Base-by-base conservation (phyloP, 139 green algal species). In the Volvox reticuliferus region DNA sequence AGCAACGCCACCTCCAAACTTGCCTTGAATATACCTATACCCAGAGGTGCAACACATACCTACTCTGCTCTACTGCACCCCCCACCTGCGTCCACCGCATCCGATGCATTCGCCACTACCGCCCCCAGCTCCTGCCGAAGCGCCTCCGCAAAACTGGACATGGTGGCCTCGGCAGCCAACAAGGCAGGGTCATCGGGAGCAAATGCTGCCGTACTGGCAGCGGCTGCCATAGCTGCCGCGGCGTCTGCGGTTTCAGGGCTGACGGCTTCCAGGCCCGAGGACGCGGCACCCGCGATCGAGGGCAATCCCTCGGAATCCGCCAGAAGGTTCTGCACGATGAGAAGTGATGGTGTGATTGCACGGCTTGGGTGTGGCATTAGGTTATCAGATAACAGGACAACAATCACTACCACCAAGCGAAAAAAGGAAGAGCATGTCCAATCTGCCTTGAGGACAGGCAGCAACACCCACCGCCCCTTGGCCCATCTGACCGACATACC, bases 81-180 rank as follows among this genome's bases (percentile, higher is more conserved):
- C 65, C 2, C 65, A 73, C 65, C 65, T 73, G 65, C 65, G 24
- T 73, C 65, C 65, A 73, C 55, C 50, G 28, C 55, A 22, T 73
- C 81, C 62, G 62, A 19, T 18, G 36, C 78, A 20, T 17, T 24
- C 20, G 6, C 37, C 78, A 84, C 37, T 44, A 67, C 36, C 21
- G 78, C 21, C 35, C 37, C 68, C 35, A 89, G 68, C 84, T 89
- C 68, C 68, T 26, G 26, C 61, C 81, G 61, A 32, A 87, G 62
- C 61, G 81, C 81, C 81, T 87, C 81, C 12, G 61, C 50, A 28
- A 87, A 33, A 22, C 12, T 20, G 22, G 62, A n/a, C 30, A 61
- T 12, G 2, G 81, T 63, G 3, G 81, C 61, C 61, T 76, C 81
- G 30, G 62, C 81, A 55, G n/a, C 81, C 30, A 55, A 37, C 16